Evolutionary conservation across 2,329 filamentous ascomycete genomes (phyloP), one percentile per base, ranked within the genome.

Genomic region (Fusarium cicatricum): DNA sequence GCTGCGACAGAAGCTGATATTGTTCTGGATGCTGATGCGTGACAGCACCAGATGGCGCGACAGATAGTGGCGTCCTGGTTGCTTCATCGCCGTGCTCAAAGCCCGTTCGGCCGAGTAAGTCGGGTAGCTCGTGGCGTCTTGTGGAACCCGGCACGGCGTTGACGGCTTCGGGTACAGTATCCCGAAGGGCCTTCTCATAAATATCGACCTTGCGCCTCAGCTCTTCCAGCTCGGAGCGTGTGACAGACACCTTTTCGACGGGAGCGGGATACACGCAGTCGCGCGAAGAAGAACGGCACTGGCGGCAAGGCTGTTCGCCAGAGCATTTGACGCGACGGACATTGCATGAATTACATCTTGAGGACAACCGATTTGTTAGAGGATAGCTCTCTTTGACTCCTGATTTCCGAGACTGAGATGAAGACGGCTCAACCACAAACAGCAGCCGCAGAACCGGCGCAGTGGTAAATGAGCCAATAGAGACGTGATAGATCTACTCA

Each of bases 341-440:
- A 70, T 83, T 83, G 71, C 81, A 83, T 66, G 72, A 77, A 64
- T 83, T 83, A 73, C 81, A 83, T 52, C 80, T 82, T 50, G 19
- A 33, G 33, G 43, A 42, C 26, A 58, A 19, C 34, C 29, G 10
- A 51, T 33, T 19, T 34, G 48, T 52, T 57, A 65, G 62, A 63
- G 28, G 28, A 51, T 45, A 49, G 14, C 36, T 31, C 41, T 42
- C 33, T 41, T 41, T 40, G 37, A 26, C 23, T 26, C 23, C 23
- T 26, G 23, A 26, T 9, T 8, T 26, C 9, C 9, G 23, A 9
- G 23, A 40, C 26, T 29, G 12, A 32, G 26, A 32, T 38, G 12
- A 11, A 39, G 6, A 26, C 23, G 6, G 23, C 21, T 45, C 28
- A 26, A 36, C 32, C 47, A 40, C 10, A 8, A 7, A 21, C 17